These are phyloP conservation scores for Coemansia sp. DNA, from an alignment of 192 early-diverging fungal species.

Conservation along the genomic window DNA sequence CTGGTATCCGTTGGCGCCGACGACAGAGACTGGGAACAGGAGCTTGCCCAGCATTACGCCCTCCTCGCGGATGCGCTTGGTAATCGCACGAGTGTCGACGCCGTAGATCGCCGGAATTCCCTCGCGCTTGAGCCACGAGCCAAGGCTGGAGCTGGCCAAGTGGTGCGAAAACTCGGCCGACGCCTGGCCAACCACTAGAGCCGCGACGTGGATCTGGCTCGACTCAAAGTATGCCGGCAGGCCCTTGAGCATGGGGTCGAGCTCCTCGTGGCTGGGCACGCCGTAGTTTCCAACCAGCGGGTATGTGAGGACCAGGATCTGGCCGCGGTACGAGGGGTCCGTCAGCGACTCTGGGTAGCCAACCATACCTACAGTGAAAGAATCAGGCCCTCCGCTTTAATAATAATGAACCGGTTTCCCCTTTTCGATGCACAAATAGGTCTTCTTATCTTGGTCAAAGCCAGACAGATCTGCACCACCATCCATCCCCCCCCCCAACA, in stretches of 20 bases:
- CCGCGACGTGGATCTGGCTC: conserved; percentile 88
- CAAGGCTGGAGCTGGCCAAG: conserved; percentile 80
- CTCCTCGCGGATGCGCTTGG: conserved; percentile 91
- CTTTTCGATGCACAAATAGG: not conserved
- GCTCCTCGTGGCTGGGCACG: conserved; percentile 82
- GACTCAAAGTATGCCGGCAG: conserved; percentile 96
- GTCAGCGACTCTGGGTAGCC: conserved; percentile 99
- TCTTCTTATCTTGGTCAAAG: not conserved
- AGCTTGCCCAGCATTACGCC: conserved; percentile 92
- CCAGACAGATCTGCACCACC: conserved; percentile 3
- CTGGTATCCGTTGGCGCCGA: conserved; percentile 37
- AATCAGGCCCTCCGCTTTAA: too few relatives aligned
- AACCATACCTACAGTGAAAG: conserved; percentile 92
- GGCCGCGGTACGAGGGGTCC: conserved; percentile 97
- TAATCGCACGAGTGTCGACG: conserved; percentile 94
- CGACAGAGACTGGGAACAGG: conserved; percentile 70
- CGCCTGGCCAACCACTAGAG: conserved; percentile 88
- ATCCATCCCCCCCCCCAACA: not conserved
- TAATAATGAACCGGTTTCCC: too few relatives aligned
- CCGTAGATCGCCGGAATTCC: conserved; percentile 90
- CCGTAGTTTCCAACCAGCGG: conserved; percentile 98
- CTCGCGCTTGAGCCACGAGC: conserved; percentile 89
- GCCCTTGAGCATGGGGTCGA: conserved; percentile 81
- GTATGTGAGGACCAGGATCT: conserved; percentile 97
- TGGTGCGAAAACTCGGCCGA: conserved; percentile 91